Percentiles rank a stretch among this genome's conserved stretches.
These are phyloP conservation scores for Phyllosticta paracitricarpa DNA, from an alignment of 2,329 filamentous ascomycete species.

Conservation along the genomic window DNA sequence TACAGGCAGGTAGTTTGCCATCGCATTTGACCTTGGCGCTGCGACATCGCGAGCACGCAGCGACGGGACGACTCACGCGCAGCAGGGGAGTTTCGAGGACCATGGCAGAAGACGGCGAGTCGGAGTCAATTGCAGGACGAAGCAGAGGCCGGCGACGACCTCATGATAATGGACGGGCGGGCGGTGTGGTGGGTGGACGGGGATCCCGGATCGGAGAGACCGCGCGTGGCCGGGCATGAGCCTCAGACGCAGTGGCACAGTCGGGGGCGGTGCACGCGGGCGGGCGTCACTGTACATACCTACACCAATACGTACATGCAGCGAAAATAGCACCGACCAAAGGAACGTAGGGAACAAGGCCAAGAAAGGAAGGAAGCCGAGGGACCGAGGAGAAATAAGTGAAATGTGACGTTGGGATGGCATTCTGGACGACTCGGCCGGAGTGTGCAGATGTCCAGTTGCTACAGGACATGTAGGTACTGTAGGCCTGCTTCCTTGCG, in stretches of 20 bases:
- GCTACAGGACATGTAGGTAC: no score
- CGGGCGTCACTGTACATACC: background rate
- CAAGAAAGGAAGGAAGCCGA: background rate
- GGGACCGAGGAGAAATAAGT: background rate
- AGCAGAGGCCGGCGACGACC: background rate
- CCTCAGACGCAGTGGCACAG: background rate
- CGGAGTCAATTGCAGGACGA: background rate
- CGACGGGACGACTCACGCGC: slow-evolving; percentile 67
- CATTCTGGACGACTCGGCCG: background rate
- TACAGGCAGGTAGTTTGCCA: slow-evolving; percentile 89
- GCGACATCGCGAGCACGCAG: slow-evolving; percentile 73
- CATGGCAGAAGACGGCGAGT: slow-evolving; percentile 22
- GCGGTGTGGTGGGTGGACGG: background rate
- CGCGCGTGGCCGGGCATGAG: background rate
- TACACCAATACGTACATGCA: background rate
- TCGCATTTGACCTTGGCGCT: slow-evolving; percentile 97
- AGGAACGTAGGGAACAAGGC: background rate
- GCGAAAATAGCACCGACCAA: background rate
- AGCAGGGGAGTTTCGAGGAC: slow-evolving; percentile 49
- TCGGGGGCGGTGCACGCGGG: background rate
- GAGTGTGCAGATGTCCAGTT: no score
- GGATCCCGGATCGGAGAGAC: background rate
- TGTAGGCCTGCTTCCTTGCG: no score
- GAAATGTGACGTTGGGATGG: background rate
- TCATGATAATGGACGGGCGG: slow-evolving; percentile 4